Base-by-base conservation (phyloP, 2,329 filamentous ascomycete genomes). In the Trichoderma oligosporum region DNA sequence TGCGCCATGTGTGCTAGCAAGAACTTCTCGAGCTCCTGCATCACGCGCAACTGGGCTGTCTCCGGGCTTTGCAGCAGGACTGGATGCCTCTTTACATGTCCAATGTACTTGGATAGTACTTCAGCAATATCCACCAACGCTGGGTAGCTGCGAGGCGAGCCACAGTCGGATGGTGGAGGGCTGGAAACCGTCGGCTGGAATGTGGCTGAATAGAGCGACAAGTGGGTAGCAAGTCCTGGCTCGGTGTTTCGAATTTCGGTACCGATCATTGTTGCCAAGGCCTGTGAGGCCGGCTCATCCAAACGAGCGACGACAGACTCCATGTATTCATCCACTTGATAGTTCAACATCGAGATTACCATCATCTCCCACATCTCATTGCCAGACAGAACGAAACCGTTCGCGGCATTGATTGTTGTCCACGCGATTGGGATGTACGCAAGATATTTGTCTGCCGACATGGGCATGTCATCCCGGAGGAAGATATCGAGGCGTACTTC, bases 241-340 rank as follows among this genome's bases (percentile, higher is more conserved):
- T 45, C 25, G 41, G 14, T 33, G 46, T 49, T 24, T 49, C 46
- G 22, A 25, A 20, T 24, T 33, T 49, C 31, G 16, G 27, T 20
- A 14, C 11, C 31, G 12, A 22, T 38, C 5, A n/a, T 16, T 9
- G n/a, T 36, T n/a, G 5, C 18, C 29, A 25, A 25, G 2, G 29
- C 33, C 33, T 24, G 31, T 20, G 27, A n/a, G 14, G 20, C 25
- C n/a, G 22, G 18, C n/a, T 33, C 31, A 16, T 49, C 46, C 29
- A 31, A 56, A 57, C 14, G 24, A 29, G 29, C 60, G 16, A 56
- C 56, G 4, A 57, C 53, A 4, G 45, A 33, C 42, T 62, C 60
- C 27, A 62, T 59, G 31, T 53, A 60, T 53, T 62, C 56, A 29
- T 60, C 60, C 14, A 42, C 48, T 41, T 58, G 58, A 22, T 41